phyloP scores from a whole-genome alignment of 2,329 filamentous ascomycete genomes.

The Sporothrix protearum region DNA sequence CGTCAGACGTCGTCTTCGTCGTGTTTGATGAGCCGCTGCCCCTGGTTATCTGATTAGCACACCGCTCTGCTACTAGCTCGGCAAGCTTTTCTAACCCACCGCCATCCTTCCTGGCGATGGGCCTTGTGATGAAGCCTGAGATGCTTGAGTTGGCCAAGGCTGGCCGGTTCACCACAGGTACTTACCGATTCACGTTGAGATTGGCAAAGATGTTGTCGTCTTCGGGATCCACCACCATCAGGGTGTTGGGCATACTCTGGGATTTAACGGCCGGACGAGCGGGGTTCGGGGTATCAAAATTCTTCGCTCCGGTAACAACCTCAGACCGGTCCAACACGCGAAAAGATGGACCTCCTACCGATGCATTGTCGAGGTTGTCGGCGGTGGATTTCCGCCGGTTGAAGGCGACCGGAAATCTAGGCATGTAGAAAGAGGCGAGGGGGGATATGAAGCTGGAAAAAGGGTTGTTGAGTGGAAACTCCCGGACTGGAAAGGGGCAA shows the following conservation, averaged over 20 bases:
- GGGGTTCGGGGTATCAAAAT: conserved; percentile 48
- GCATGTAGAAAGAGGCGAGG: conserved; percentile 47
- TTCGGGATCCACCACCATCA: conserved; percentile 35
- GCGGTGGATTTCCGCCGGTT: conserved; percentile 59
- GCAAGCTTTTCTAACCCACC: conserved; percentile 20
- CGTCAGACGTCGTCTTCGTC: conserved; percentile 58
- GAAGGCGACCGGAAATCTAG: conserved; percentile 59
- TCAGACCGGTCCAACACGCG: conserved; percentile 56
- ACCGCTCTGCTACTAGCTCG: background rate
- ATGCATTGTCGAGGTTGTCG: conserved; percentile 52
- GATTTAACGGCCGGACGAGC: conserved; percentile 40
- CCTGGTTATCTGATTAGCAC: conserved; percentile 36
- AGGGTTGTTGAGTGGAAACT: background rate
- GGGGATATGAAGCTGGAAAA: background rate
- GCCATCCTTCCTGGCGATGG: background rate
- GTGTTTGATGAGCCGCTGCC: conserved; percentile 60
- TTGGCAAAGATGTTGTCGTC: conserved; percentile 59
- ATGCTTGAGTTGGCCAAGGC: background rate
- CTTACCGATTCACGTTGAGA: conserved; percentile 53
- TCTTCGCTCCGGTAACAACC: conserved; percentile 42
- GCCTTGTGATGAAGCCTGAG: background rate
- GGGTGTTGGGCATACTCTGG: conserved; percentile 40
- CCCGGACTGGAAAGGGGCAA: background rate
- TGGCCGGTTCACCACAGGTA: background rate
- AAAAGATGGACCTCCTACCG: conserved; percentile 52